Conservation (phyloP, 2,329 filamentous ascomycete genomes). For the Arthrobotrys conoides region DNA sequence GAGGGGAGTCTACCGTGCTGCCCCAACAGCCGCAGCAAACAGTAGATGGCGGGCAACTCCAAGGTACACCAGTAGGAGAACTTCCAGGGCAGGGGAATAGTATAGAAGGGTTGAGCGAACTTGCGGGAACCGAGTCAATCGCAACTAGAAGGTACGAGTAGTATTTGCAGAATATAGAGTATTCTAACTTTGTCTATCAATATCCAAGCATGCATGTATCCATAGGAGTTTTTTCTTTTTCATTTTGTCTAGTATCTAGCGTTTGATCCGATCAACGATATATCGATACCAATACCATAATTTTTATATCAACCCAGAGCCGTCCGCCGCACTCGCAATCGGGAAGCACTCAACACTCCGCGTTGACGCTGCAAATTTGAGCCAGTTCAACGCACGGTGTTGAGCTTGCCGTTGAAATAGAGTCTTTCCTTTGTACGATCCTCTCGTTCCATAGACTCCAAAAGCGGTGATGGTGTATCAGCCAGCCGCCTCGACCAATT, state of each 20-base stretch:
- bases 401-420: constrained; percentile 48
- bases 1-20: neutral
- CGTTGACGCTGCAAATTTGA: constrained; percentile 29
- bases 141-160: constrained; percentile 6
- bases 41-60: constrained; percentile 3
- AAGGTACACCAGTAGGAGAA: constrained; percentile 35
- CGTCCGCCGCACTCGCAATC: constrained; percentile 11
- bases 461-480: constrained; percentile 12
- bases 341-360: constrained; percentile 30
- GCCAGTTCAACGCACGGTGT: constrained; percentile 41
- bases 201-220: neutral
- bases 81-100: constrained; percentile 29
- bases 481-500: neutral
- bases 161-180: constrained; percentile 3
- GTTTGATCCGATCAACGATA: constrained; percentile 30
- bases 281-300: constrained; percentile 10
- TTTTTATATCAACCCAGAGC: constrained; percentile 14
- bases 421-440: constrained; percentile 44
- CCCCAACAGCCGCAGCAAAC: neutral
- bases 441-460: neutral
- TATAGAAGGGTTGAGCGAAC: constrained; percentile 48
- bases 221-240: constrained; percentile 15
- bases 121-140: constrained; percentile 29
- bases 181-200: neutral
- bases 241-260: constrained; percentile 21